Evolutionary conservation across 768 basidiomycete genomes (phyloP), one percentile per base, ranked within the genome.

Genomic region (Austroboletus eburneus): DNA sequence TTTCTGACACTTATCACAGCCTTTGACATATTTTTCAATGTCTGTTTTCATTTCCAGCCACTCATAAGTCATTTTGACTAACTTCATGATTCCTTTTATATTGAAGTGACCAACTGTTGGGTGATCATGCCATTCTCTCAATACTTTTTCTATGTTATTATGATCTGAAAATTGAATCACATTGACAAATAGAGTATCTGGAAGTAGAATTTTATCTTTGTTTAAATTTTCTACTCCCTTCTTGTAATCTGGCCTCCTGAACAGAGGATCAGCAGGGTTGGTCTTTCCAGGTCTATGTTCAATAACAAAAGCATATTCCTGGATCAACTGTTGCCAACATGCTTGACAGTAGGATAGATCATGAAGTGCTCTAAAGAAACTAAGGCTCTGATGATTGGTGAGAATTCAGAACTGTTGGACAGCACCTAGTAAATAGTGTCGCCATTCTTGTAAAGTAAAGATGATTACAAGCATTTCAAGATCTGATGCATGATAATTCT

Each of bases 291-390:
- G 20, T 2, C 30, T 5, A 14, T 47, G 35, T 0, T 17, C 1
- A 4, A 42, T 22, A 0, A 2, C 17, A 16, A 29, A 45, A 14
- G 35, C 8, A 9, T 35, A 44, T 7, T 44, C 38, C 17, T 49
- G 48, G 0, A 49, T 14, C 0, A 20, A 7, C 2, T 37, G 23
- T 1, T 25, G 14, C 45, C 50, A 51, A 1, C 25, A 1, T 1
- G 68, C 73, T 62, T 78, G 75, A 17, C 69, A 43, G 1, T 64
- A 51, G 38, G 68, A 75, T 0, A 80, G 61, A 12, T 69, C 62
- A 38, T 67, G 58, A 1, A 69, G 50, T 3, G 50, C 62, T 33
- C 48, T 49, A 54, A 77, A 77, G 51, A 72, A 76, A 35, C 72
- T 57, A 0, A 77, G 61, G 32, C 77, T 75, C 38, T 69, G 65